Evolutionary conservation across 78 protist genomes (phyloP).

Genomic region (Acrasis kona): DNA sequence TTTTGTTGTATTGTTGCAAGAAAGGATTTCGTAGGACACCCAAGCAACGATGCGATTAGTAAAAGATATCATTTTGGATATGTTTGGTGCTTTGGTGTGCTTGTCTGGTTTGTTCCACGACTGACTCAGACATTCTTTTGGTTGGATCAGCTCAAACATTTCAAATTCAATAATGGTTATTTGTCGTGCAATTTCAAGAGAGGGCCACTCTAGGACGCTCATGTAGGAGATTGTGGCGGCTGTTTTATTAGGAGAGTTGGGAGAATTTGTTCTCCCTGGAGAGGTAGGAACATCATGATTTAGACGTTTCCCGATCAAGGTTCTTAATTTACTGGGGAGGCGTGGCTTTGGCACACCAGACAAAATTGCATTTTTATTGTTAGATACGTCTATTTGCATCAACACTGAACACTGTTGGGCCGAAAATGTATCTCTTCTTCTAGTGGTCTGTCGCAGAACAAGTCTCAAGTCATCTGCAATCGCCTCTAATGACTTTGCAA

Average conservation of each 20-base stretch:
- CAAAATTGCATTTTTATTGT: too few species aligned
- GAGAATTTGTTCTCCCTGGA: too few species aligned
- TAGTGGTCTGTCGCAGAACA: too few species aligned
- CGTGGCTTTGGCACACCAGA: too few species aligned
- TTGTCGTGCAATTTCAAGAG: conserved; percentile 57
- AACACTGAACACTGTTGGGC: too few species aligned
- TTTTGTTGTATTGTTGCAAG: background rate
- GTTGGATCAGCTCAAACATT: conserved; percentile 30
- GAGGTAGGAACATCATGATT: too few species aligned
- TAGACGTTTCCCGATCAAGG: too few species aligned
- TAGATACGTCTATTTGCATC: too few species aligned
- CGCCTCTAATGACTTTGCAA: background rate
- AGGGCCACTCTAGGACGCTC: background rate
- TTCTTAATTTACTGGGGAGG: too few species aligned
- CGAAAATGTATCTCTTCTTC: too few species aligned
- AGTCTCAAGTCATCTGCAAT: background rate
- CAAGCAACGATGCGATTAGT: conserved; percentile 33
- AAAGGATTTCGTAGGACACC: background rate
- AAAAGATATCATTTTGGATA: conserved; percentile 49
- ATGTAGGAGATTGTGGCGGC: too few species aligned
- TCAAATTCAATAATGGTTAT: conserved; percentile 53
- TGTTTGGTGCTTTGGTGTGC: conserved; percentile 43
- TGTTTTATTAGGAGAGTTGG: too few species aligned
- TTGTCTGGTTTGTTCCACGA: conserved; percentile 60
- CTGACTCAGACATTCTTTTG: conserved; percentile 45